Base-by-base conservation (phyloP, 768 basidiomycete species). In the Boletus coccyginus region DNA sequence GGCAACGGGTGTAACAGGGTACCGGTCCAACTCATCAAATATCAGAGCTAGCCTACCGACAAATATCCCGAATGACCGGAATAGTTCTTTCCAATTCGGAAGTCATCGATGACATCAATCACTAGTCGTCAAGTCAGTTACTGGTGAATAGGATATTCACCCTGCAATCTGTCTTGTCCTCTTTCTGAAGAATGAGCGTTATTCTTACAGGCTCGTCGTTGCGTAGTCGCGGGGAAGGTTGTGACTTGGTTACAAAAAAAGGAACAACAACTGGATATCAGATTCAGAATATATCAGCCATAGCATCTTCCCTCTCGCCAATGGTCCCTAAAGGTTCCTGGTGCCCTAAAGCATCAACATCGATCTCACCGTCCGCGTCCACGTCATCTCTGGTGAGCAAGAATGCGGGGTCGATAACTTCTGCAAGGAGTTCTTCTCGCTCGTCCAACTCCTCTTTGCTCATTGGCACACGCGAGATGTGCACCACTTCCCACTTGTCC, bases 401-500 rank as follows among this genome's bases (percentile, higher is more conserved):
- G 77, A 81, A 71, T 76, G 71, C 64, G 5, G 81, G 91, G 66
- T 94, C 91, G 14, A 75, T 75, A 7, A 94, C 89, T 68, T 92
- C 90, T 0, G 89, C 86, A 55, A 89, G 74, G 1, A 85, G 81
- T 53, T 92, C 90, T 55, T 86, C 82, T n/a, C 89, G 83, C 67
- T 94, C 91, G 1, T 84, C 83, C 56, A 84, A 78, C 63, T 94
- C 88, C 52, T 90, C 90, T 52, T 80, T 78, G 62, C 80, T 83
- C 80, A 92, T 88, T 4, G 81, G 77, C 29, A 80, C 76, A 66
- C 91, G 90, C 40, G 82, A 79, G 47, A 92, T 78, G 35, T 87
- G 82, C 50, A 94, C 87, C 45, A 90, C 75, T 63, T 90, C 82
- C 90, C 91, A 92, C 65, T 92, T 91, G 69, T 91, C 87, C 53